Evolutionary conservation across 2,329 filamentous ascomycete species (phyloP).

Genomic region (Microsporum audouinii): DNA sequence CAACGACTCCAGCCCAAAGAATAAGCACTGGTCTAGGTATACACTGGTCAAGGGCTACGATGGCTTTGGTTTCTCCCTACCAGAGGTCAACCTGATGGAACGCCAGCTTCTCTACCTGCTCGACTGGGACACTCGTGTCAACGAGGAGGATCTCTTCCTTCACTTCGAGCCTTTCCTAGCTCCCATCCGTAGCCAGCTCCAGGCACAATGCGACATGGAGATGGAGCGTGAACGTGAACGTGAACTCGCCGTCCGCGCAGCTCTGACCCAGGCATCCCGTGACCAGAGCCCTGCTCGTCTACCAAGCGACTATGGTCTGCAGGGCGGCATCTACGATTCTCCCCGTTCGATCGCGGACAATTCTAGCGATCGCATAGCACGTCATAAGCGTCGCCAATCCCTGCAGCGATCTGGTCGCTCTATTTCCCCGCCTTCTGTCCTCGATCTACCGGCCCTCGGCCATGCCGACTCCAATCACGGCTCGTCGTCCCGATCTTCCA

Average conservation of each 20-base stretch:
- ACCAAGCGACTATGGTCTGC: neutral
- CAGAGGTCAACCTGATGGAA: constrained; percentile 98
- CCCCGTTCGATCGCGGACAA: constrained; percentile 23
- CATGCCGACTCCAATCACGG: constrained; percentile 32
- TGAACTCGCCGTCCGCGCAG: constrained; percentile 1
- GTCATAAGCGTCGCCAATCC: constrained; percentile 30
- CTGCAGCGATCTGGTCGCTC: constrained; percentile 28
- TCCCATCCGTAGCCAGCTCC: constrained; percentile 53
- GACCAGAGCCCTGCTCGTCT: constrained; percentile 8
- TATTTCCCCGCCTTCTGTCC: constrained; percentile 34
- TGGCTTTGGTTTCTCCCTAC: constrained; percentile 80
- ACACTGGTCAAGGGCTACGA: constrained; percentile 62
- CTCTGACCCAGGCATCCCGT: constrained; percentile 5
- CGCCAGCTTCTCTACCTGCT: constrained; percentile 92
- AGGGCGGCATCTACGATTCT: constrained; percentile 19
- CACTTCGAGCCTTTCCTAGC: constrained; percentile 82
- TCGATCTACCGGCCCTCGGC: constrained; percentile 34
- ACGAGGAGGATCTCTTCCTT: constrained; percentile 69
- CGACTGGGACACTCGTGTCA: constrained; percentile 86
- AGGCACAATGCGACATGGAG: constrained; percentile 10
- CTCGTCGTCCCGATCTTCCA: constrained; percentile 32
- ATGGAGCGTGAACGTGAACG: constrained; percentile 7
- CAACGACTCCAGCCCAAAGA: constrained; percentile 97
- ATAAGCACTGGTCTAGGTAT: constrained; percentile 99
- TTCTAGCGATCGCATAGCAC: constrained; percentile 22